Percentiles rank a stretch among this genome's conserved stretches.
Conservation (phyloP, 805 yeast genomes). For the Starmera pachycereana region DNA sequence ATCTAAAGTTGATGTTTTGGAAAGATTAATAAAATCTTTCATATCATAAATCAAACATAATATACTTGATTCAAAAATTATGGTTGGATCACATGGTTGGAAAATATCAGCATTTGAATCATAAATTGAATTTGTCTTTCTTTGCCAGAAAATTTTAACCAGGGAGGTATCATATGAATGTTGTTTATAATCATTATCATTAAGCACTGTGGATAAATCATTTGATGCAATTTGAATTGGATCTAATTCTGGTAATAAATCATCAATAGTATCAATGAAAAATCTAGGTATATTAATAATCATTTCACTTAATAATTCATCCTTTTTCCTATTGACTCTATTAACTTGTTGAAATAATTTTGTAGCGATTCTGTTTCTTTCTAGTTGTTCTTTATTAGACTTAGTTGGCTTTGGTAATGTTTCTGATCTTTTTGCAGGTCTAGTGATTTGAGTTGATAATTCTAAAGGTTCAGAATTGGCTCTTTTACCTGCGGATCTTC, state of each 20-base stretch:
- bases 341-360: conserved; percentile 24
- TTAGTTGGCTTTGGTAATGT: conserved; percentile 2
- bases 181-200: conserved; percentile 7
- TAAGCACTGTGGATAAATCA: no score
- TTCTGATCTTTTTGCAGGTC: neutral
- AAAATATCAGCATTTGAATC: conserved; percentile 39
- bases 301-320: conserved; percentile 42
- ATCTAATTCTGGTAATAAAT: conserved; percentile 8
- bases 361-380: conserved; percentile 5
- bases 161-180: conserved; percentile 24
- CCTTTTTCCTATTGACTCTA: conserved; percentile 31
- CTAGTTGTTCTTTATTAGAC: conserved; percentile 2
- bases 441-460: neutral
- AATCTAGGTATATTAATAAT: conserved; percentile 29
- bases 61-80: conserved; percentile 31
- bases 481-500: neutral
- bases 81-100: conserved; percentile 36
- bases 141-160: conserved; percentile 33
- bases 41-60: conserved; percentile 37
- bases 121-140: conserved; percentile 39
- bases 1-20: conserved; percentile 14
- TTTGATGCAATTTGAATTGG: conserved; percentile 15
- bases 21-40: conserved; percentile 28
- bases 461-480: no score
- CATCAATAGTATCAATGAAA: conserved; percentile 20